Percentiles rank a stretch among this genome's conserved stretches.
phyloP scores from a whole-genome alignment of 768 basidiomycete species.

The Boletus insuetus region DNA sequence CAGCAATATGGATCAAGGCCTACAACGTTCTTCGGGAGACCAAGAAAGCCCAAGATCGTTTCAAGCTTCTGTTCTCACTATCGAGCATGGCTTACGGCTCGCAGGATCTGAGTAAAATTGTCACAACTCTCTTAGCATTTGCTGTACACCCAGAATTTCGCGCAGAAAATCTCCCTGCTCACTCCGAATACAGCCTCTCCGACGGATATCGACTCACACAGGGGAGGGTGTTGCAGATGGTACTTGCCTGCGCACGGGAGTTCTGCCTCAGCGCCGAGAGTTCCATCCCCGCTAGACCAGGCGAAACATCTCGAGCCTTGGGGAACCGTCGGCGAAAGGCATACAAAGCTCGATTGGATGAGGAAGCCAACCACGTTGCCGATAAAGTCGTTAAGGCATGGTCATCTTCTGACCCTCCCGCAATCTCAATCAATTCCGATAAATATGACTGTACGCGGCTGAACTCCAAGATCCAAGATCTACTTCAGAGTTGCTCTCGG shows the following conservation, averaged over 20 bases:
- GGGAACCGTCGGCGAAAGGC: not conserved
- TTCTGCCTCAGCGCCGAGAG: not conserved
- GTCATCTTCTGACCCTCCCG: not conserved
- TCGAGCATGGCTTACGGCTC: slow-evolving; percentile 32
- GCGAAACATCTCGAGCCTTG: not conserved
- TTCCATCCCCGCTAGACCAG: too few relatives aligned
- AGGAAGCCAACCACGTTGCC: fast-evolving
- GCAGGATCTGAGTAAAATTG: not conserved
- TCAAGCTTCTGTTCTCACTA: slow-evolving; percentile 30
- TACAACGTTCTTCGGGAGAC: slow-evolving; percentile 26
- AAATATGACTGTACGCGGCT: not conserved
- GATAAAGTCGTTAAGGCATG: not conserved
- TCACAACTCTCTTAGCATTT: slow-evolving; percentile 32
- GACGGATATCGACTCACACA: not conserved
- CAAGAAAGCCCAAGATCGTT: slow-evolving; percentile 6
- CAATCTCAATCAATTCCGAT: not conserved
- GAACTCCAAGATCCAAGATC: not conserved
- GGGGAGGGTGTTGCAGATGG: not conserved
- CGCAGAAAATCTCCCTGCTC: slow-evolving; percentile 3
- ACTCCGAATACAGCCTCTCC: not conserved
- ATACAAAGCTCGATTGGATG: not conserved
- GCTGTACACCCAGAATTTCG: slow-evolving; percentile 10
- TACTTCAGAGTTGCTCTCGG: not conserved
- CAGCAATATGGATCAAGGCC: slow-evolving; percentile 24
- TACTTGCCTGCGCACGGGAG: not conserved